Conservation (phyloP, 495 filamentous ascomycete genomes). For the Paragyromitra xinjiangensis region DNA sequence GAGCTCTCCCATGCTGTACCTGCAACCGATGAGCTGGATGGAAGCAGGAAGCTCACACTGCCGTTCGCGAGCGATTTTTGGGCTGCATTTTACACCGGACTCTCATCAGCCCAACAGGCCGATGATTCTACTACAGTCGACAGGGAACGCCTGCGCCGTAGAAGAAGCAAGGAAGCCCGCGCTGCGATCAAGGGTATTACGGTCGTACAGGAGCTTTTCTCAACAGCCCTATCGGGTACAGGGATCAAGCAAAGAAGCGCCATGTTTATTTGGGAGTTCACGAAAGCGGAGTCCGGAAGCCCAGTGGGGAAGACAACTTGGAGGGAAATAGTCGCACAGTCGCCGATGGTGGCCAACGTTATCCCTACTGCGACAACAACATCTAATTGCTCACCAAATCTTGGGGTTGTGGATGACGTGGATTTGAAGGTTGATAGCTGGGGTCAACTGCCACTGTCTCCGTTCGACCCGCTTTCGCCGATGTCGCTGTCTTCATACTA, state of each 20-base stretch:
- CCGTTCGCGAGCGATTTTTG: constrained; percentile 57
- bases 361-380: constrained; percentile 28
- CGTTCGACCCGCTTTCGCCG: constrained; percentile 50
- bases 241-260: constrained; percentile 46
- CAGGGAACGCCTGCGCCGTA: constrained; percentile 49
- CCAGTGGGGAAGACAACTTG: constrained; percentile 51
- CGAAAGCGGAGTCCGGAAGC: constrained; percentile 48
- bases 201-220: constrained; percentile 56
- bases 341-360: constrained; percentile 33
- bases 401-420: constrained; percentile 18
- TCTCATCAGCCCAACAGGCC: constrained; percentile 44
- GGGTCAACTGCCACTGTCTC: constrained; percentile 47
- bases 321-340: constrained; percentile 43
- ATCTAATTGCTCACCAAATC: constrained; percentile 37
- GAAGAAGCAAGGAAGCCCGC: constrained; percentile 49
- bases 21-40: constrained; percentile 44
- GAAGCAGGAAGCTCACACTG: constrained; percentile 51
- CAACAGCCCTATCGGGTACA: constrained; percentile 41
- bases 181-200: constrained; percentile 56
- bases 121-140: constrained; percentile 33
- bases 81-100: constrained; percentile 56
- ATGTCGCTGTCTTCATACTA: constrained; percentile 48
- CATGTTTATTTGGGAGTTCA: constrained; percentile 57
- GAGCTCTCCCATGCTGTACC: constrained; percentile 47
- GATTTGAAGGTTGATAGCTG: constrained; percentile 44